Percentiles rank a stretch among this genome's conserved stretches.
Evolutionary conservation across 2,329 filamentous ascomycete species (phyloP).

Genomic region (Annulohypoxylon truncatum): DNA sequence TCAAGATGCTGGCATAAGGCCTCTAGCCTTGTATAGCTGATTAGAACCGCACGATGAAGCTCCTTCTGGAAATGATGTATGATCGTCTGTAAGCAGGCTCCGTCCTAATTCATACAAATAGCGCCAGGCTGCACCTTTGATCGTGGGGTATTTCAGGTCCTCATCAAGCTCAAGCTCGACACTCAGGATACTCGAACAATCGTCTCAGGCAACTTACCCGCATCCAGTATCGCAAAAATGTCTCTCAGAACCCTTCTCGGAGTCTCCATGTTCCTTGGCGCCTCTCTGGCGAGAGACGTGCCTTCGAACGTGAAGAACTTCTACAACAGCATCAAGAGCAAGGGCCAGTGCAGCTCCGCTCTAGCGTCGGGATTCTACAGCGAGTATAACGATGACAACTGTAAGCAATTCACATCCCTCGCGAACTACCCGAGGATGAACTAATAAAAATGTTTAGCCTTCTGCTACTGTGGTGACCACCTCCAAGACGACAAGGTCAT

Average conservation of each 20-base stretch:
- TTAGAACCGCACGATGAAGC: conserved; percentile 14
- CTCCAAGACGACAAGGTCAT: conserved; percentile 51
- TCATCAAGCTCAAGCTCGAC: conserved; percentile 2
- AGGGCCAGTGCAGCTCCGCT: conserved; percentile 54
- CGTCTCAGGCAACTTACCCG: not conserved
- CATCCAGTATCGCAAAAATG: conserved; percentile 29
- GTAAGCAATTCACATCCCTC: conserved; percentile 43
- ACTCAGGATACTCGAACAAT: not conserved
- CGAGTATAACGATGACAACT: conserved; percentile 51
- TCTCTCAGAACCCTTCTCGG: conserved; percentile 36
- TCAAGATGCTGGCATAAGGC: not conserved
- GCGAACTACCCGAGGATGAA: not conserved
- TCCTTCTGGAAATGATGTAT: conserved; percentile 26
- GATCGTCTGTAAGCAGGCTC: conserved; percentile 5
- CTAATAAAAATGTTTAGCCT: conserved; percentile 25
- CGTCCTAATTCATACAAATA: conserved; percentile 27
- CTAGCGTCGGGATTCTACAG: conserved; percentile 58
- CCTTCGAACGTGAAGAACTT: conserved; percentile 57
- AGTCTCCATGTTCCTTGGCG: conserved; percentile 35
- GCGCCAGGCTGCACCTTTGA: not conserved
- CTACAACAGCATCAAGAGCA: conserved; percentile 54
- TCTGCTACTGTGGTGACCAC: conserved; percentile 59
- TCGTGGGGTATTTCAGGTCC: not conserved
- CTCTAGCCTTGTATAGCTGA: conserved; percentile 1
- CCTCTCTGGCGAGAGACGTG: conserved; percentile 44